These are phyloP conservation scores for Morella rubra DNA, from an alignment of 306 rosid genomes.

Conservation along the genomic window DNA sequence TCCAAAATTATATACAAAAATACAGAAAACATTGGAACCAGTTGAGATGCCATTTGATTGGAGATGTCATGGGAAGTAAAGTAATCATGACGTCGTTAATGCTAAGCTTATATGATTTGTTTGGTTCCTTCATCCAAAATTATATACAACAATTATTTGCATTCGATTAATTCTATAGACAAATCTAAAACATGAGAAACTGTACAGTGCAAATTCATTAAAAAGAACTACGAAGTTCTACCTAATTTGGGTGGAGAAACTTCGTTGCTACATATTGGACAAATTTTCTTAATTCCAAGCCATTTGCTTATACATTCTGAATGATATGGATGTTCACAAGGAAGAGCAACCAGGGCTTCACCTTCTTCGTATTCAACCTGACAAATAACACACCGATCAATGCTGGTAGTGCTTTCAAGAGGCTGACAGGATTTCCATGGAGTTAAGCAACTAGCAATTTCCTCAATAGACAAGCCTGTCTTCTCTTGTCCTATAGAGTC, in stretches of 20 bases:
- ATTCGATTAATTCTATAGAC: not conserved
- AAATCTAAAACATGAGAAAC: not conserved
- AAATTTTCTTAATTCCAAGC: slow-evolving; percentile 79
- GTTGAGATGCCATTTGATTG: too few species aligned
- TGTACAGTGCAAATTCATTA: slow-evolving; percentile 1
- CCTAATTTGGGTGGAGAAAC: slow-evolving; percentile 40
- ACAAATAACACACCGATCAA: slow-evolving; percentile 79
- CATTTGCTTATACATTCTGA: slow-evolving; percentile 69
- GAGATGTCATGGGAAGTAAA: too few species aligned
- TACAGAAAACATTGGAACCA: too few species aligned
- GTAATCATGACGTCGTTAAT: too few species aligned
- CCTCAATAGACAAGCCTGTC: slow-evolving; percentile 58
- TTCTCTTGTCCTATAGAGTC: slow-evolving; percentile 76
- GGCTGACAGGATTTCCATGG: slow-evolving; percentile 31
- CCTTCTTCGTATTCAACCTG: slow-evolving; percentile 82
- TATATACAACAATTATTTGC: too few species aligned
- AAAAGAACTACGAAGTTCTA: slow-evolving; percentile 5
- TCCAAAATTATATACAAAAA: too few species aligned
- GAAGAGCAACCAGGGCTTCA: slow-evolving; percentile 53
- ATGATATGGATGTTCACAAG: slow-evolving; percentile 87
- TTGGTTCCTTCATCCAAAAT: not conserved
- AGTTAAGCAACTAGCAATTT: slow-evolving; percentile 54
- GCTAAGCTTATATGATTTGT: not conserved
- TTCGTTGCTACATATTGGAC: slow-evolving; percentile 83
- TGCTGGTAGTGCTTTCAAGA: slow-evolving; percentile 33